These are phyloP conservation scores for Cucurbita moschata DNA, from an alignment of 306 rosid species.

Conservation along the genomic window DNA sequence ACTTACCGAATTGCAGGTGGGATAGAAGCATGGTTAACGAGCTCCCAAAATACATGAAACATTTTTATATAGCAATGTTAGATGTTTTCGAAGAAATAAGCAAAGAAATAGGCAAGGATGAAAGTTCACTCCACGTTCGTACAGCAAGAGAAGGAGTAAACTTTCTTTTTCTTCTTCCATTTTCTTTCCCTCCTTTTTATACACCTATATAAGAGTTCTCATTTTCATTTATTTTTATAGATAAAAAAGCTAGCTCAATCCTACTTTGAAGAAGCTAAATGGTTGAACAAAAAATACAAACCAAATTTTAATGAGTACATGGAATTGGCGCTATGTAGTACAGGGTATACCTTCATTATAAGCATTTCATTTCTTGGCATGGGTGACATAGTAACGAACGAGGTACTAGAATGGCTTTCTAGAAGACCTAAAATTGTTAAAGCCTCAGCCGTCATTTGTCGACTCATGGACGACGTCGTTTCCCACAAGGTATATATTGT, in stretches of 20 bases:
- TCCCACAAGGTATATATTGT: slow-evolving; percentile 1
- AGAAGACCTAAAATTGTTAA: neutral
- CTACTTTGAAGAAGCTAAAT: slow-evolving; percentile 24
- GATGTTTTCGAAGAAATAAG: slow-evolving; percentile 14
- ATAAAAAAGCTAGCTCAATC: slow-evolving; percentile 11
- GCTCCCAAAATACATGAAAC: slow-evolving; percentile 20
- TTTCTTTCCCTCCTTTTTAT: too few relatives aligned
- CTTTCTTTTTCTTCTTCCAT: neutral
- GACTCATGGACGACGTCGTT: slow-evolving; percentile 9
- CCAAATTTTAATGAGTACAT: slow-evolving; percentile 30
- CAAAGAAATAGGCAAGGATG: neutral
- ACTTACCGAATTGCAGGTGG: neutral
- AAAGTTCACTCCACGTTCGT: neutral
- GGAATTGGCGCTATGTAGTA: neutral
- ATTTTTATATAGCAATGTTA: neutral
- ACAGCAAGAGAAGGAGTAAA: slow-evolving; percentile 15
- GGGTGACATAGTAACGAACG: slow-evolving; percentile 10
- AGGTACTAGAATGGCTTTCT: slow-evolving; percentile 5
- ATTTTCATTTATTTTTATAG: neutral
- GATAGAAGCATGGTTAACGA: neutral
- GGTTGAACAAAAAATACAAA: slow-evolving; percentile 15
- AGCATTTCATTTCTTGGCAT: slow-evolving; percentile 3
- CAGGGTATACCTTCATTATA: neutral
- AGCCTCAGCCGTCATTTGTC: neutral
- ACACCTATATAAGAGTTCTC: too few relatives aligned